These are phyloP conservation scores for Coemansia sp. DNA, from an alignment of 192 early-diverging fungal genomes.

Conservation along the genomic window DNA sequence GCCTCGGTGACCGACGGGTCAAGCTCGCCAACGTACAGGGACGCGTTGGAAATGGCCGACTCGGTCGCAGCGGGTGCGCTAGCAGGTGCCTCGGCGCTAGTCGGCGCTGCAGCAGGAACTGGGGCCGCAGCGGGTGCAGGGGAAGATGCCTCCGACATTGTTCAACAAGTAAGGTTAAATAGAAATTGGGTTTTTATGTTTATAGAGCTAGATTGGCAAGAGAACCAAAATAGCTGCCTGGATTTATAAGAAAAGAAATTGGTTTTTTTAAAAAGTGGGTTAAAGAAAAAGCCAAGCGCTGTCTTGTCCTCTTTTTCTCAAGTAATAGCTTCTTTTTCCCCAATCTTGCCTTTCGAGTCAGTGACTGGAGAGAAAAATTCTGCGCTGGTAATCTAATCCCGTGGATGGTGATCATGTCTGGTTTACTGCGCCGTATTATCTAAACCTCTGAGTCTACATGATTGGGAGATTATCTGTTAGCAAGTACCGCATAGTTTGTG, in stretches of 20 bases:
- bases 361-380: not conserved
- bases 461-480: no score
- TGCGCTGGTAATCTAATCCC: not conserved
- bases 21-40: slow-evolving; percentile 96
- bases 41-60: slow-evolving; percentile 60
- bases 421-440: no score
- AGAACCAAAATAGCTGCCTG: slow-evolving; percentile 35
- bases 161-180: slow-evolving; percentile 15
- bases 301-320: no score
- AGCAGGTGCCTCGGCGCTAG: slow-evolving; percentile 53
- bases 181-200: slow-evolving; percentile 32
- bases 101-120: slow-evolving; percentile 39
- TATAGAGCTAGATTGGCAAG: slow-evolving; percentile 42
- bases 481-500: not conserved
- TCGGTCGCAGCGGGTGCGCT: slow-evolving; percentile 29
- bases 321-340: not conserved
- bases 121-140: slow-evolving; percentile 35
- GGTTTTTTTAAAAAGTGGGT: slow-evolving; percentile 20
- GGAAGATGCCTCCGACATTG: slow-evolving; percentile 46
- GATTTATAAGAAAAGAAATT: slow-evolving; percentile 19
- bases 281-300: no score
- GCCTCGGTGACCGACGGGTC: slow-evolving; percentile 97
- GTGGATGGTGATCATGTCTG: not conserved
- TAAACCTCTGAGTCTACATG: no score
- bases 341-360: not conserved